Evolutionary conservation across 805 yeast species (phyloP), one percentile per base, ranked within the genome.

Genomic region (Wickerhamomyces mucosus): DNA sequence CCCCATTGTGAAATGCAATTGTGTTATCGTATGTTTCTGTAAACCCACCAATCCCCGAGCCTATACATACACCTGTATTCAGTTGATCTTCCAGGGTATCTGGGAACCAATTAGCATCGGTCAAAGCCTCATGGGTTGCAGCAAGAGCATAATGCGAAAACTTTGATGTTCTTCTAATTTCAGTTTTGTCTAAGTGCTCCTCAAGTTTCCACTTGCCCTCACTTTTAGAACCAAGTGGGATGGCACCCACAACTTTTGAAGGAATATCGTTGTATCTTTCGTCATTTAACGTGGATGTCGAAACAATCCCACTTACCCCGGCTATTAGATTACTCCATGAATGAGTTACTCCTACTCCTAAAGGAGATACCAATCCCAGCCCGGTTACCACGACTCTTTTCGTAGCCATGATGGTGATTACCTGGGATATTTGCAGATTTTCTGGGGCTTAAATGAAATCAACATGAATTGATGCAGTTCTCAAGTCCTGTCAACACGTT

Each of bases 41-140:
- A 29, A 89, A 66, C 3, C 94, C 82, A 0, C 96, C 97, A 30
- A 92, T 82, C 0, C 96, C 95, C 1, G 95, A 78, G 1, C 97
- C 98, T 7, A 89, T 71, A n/a, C 85, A 77, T 2, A 83, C 86
- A 3, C 96, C 94, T 3, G 74, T 58, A 26, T 54, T 44, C 3
- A 50, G 35, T 32, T 48, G 51, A 48, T 47, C 67, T 39, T 29
- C 48, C 2, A 54, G 57, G 1, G 56, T 35, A 2, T 34, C 35
- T 0, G 76, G 69, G 18, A 48, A 36, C 67, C 78, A 67, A 20
- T 65, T 53, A 0, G 96, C 75, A 52, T 83, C 88, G 0, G 48
- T 45, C 8, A 92, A 48, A 0, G 97, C 97, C 52, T 84, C 88
- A 18, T 66, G 52, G 0, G 95, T 67, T 2, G 95, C 84, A 1